phyloP scores from a whole-genome alignment of 1,284 basidiomycete species.

The Leccinum subrobustum region DNA sequence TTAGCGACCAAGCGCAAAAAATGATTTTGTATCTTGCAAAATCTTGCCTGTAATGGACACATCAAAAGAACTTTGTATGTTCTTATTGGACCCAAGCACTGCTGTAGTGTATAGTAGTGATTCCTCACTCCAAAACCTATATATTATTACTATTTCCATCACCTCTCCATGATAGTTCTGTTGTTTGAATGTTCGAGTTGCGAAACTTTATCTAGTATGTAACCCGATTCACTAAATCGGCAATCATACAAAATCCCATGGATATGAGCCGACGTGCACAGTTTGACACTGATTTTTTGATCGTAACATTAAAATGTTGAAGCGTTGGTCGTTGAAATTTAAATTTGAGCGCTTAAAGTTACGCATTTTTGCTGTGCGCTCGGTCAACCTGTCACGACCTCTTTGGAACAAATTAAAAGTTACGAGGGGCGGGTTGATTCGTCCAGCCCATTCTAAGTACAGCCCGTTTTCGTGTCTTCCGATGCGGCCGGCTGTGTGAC shows the following conservation, averaged over 20 bases:
- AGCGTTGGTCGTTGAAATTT: no score
- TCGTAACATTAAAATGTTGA: neutral
- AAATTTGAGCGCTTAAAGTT: no score
- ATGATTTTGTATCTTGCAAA: slow-evolving; percentile 8
- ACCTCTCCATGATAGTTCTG: neutral
- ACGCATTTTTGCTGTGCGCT: no score
- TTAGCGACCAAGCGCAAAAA: slow-evolving; percentile 33
- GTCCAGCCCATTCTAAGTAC: neutral
- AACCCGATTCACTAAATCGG: neutral
- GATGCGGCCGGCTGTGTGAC: neutral
- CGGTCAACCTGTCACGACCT: no score
- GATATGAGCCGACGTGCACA: neutral
- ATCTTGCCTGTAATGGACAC: neutral
- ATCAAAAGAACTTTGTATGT: slow-evolving; percentile 1
- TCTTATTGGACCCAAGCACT: slow-evolving; percentile 4
- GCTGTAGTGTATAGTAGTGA: slow-evolving; percentile 11
- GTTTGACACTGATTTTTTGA: neutral
- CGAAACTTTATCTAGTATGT: neutral
- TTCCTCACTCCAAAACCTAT: slow-evolving; percentile 4
- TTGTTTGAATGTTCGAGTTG: neutral
- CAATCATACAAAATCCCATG: neutral
- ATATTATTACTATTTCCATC: slow-evolving; percentile 30
- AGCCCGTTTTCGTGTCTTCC: neutral
- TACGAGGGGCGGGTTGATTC: neutral
- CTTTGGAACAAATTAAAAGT: no score